Percentiles rank a stretch among this genome's conserved stretches.
Evolutionary conservation across 495 filamentous ascomycete genomes (phyloP).

Genomic region (Xylaria sp.): DNA sequence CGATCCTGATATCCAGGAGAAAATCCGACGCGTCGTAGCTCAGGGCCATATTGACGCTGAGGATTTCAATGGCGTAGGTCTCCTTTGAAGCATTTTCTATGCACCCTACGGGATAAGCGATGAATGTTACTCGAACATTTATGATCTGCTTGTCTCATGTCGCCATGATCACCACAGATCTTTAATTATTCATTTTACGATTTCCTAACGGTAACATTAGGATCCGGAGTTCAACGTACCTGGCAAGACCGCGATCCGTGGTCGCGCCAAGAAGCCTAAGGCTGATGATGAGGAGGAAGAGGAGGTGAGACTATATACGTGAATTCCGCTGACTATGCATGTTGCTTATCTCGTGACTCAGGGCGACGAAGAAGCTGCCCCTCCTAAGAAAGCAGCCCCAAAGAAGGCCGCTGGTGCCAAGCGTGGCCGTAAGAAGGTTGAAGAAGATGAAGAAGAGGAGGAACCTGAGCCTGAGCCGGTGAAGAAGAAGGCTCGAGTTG

Average conservation of each 20-base stretch:
- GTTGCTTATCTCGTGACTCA: conserved; percentile 21
- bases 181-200: background rate
- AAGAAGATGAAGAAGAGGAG: conserved; percentile 41
- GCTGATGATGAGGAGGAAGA: conserved; percentile 42
- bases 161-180: background rate
- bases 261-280: conserved; percentile 54
- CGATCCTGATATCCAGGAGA: conserved; percentile 62
- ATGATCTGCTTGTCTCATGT: background rate
- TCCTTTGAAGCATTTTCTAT: background rate
- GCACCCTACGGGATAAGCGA: background rate
- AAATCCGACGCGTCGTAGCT: conserved; percentile 66
- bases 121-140: background rate
- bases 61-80: conserved; percentile 79
- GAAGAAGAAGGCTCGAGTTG: conserved; percentile 32
- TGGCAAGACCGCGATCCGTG: conserved; percentile 66
- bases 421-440: conserved; percentile 47
- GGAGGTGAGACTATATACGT: conserved; percentile 32
- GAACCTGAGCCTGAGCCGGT: conserved; percentile 26
- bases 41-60: conserved; percentile 77
- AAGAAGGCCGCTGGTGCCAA: conserved; percentile 47
- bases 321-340: background rate
- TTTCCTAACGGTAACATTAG: conserved; percentile 45
- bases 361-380: conserved; percentile 34
- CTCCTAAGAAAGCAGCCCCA: conserved; percentile 37
- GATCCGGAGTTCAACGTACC: conserved; percentile 73